These are phyloP conservation scores for Chimonanthus praecox DNA, from an alignment of 164 flowering plant genomes.

Conservation along the genomic window DNA sequence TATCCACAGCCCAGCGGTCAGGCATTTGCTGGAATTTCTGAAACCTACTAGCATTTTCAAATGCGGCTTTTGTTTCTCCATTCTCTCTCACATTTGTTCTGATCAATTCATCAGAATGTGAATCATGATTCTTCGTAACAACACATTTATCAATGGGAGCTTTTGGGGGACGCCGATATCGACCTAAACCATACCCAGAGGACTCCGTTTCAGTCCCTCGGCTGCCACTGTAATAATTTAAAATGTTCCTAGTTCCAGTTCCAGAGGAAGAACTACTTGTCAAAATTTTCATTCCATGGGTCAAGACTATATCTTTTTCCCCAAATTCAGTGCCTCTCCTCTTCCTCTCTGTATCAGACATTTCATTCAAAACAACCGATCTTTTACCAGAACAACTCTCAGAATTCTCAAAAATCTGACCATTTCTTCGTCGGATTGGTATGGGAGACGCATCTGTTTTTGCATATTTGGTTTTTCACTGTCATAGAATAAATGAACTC, in stretches of 20 bases:
- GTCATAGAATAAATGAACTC: constrained; percentile 14
- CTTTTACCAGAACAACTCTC: constrained; percentile 13
- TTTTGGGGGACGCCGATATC: constrained; percentile 9
- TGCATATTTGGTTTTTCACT: constrained; percentile 28
- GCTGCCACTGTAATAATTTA: constrained; percentile 5
- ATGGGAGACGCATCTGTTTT: constrained; percentile 22
- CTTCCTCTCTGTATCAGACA: constrained; percentile 20
- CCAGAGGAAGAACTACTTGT: constrained; percentile 16
- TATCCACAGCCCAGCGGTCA: neutral
- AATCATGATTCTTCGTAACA: neutral
- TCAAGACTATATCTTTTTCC: constrained; percentile 11
- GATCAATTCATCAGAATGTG: constrained; percentile 4
- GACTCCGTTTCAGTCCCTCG: neutral
- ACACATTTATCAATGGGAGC: constrained; percentile 4
- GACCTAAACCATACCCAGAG: constrained; percentile 4
- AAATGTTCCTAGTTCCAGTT: constrained; percentile 11
- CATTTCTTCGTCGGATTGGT: constrained; percentile 27
- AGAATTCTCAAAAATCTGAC: constrained; percentile 12
- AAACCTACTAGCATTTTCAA: constrained; percentile 4
- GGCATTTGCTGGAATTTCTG: constrained; percentile 8
- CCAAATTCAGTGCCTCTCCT: constrained; percentile 16
- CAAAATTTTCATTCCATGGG: constrained; percentile 13
- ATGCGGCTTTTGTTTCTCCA: neutral
- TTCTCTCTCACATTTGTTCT: neutral
- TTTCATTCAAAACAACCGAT: constrained; percentile 6